phyloP scores from a whole-genome alignment of 306 rosid species.

The Cicer judaicum region DNA sequence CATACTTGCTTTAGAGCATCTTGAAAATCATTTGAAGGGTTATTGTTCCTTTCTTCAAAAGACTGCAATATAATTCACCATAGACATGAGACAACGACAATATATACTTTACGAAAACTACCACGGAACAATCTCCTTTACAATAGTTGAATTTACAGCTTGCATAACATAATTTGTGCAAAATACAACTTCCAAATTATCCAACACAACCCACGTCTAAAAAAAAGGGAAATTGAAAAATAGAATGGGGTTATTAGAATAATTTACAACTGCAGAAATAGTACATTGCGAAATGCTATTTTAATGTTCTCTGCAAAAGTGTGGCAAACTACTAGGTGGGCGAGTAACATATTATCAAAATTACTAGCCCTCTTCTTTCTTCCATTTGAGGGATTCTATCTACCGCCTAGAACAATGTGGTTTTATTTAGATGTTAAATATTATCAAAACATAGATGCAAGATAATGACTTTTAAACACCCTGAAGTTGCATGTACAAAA shows the following conservation, averaged over 20 bases:
- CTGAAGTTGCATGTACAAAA: constrained; percentile 31
- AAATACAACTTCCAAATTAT: constrained; percentile 28
- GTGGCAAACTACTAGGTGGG: constrained; percentile 3
- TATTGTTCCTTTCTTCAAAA: constrained; percentile 62
- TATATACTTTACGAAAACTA: constrained; percentile 14
- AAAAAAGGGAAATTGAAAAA: constrained; percentile 13
- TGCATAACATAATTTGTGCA: constrained; percentile 13
- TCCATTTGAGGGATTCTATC: constrained; percentile 21
- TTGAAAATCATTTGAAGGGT: constrained; percentile 68
- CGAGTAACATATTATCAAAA: neutral
- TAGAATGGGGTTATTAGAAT: neutral
- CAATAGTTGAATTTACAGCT: constrained; percentile 16
- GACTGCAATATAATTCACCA: constrained; percentile 49
- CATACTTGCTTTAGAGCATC: constrained; percentile 65
- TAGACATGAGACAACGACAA: constrained; percentile 31
- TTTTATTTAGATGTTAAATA: constrained; percentile 32
- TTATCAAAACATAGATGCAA: constrained; percentile 39
- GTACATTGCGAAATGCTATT: neutral
- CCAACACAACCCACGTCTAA: constrained; percentile 36
- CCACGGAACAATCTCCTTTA: constrained; percentile 26
- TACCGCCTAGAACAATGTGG: constrained; percentile 23
- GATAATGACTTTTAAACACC: constrained; percentile 30
- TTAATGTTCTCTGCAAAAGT: constrained; percentile 1
- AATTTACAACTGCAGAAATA: constrained; percentile 23
- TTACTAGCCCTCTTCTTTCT: constrained; percentile 18